Evolutionary conservation across 2,329 filamentous ascomycete species (phyloP).

Genomic region (Trichoderma polysporum): DNA sequence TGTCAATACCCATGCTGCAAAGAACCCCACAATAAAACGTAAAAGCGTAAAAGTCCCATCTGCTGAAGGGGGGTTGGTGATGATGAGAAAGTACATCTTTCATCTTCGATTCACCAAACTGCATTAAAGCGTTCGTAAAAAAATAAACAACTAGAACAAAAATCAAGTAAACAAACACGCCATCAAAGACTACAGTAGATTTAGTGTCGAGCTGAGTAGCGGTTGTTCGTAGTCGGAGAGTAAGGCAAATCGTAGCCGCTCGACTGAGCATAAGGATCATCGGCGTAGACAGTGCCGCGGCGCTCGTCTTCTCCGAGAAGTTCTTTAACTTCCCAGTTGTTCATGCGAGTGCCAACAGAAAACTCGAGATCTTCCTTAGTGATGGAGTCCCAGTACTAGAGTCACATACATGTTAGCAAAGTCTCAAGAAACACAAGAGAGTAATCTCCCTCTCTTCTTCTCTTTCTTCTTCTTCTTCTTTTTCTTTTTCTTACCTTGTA

Average conservation of each 20-base stretch:
- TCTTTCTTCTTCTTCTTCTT: neutral
- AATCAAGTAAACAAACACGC: constrained; percentile 19
- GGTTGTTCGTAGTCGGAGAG: constrained; percentile 43
- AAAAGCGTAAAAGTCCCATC: constrained; percentile 19
- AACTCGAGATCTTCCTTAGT: constrained; percentile 98
- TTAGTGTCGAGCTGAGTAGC: constrained; percentile 50
- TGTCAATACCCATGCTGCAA: constrained; percentile 22
- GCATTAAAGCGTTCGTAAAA: neutral
- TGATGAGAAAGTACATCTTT: neutral
- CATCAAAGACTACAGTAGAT: neutral
- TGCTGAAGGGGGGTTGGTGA: neutral
- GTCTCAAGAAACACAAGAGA: neutral
- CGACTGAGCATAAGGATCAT: constrained; percentile 62
- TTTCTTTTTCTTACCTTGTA: constrained; percentile 69
- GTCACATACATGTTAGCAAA: constrained; percentile 19
- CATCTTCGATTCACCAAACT: neutral
- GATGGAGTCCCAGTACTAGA: constrained; percentile 97
- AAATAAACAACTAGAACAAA: neutral
- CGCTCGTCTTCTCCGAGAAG: constrained; percentile 78
- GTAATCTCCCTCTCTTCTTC: constrained; percentile 30
- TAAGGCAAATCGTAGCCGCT: constrained; percentile 54
- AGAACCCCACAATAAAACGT: constrained; percentile 14
- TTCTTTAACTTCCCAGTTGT: constrained; percentile 99
- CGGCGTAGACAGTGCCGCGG: constrained; percentile 68
- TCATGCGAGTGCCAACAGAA: constrained; percentile 89